These are phyloP conservation scores for Amanita subjunquillea DNA, from an alignment of 768 basidiomycete genomes.

Conservation along the genomic window DNA sequence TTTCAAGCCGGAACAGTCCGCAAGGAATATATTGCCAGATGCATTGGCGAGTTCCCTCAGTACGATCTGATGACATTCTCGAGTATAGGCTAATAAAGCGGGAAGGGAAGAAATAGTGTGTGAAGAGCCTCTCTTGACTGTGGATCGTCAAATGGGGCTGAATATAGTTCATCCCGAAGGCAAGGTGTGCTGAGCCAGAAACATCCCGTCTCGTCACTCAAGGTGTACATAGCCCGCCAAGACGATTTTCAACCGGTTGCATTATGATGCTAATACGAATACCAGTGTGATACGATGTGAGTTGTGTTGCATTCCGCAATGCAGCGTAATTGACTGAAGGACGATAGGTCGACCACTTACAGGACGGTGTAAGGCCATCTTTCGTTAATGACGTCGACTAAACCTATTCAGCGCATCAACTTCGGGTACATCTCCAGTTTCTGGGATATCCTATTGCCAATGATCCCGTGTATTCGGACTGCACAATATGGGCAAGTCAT, in stretches of 20 bases:
- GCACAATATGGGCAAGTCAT: conserved; percentile 58
- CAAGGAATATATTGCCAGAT: conserved; percentile 91
- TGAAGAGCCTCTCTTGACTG: conserved; percentile 79
- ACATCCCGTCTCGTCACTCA: not conserved
- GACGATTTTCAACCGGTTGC: conserved; percentile 78
- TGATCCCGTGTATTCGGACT: conserved; percentile 85
- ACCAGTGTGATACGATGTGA: conserved; percentile 83
- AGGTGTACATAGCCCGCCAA: conserved; percentile 53
- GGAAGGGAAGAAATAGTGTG: conserved; percentile 70
- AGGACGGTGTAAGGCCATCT: conserved; percentile 65
- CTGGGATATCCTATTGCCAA: conserved; percentile 92
- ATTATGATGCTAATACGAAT: conserved; percentile 70
- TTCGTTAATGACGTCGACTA: conserved; percentile 1
- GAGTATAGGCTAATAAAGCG: not conserved
- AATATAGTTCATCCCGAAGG: conserved; percentile 95
- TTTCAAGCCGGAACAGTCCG: conserved; percentile 73
- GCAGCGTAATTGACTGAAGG: conserved; percentile 17
- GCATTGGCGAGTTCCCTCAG: conserved; percentile 78
- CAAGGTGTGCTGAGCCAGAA: conserved; percentile 42
- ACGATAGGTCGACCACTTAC: conserved; percentile 67
- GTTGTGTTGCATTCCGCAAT: conserved; percentile 10
- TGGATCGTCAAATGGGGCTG: conserved; percentile 94
- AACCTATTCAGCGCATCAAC: conserved; percentile 74
- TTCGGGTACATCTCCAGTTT: conserved; percentile 93
- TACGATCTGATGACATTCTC: conserved; percentile 17